phyloP scores from a whole-genome alignment of 192 early-diverging fungal species.

The Rhizophagus prolifer region DNA sequence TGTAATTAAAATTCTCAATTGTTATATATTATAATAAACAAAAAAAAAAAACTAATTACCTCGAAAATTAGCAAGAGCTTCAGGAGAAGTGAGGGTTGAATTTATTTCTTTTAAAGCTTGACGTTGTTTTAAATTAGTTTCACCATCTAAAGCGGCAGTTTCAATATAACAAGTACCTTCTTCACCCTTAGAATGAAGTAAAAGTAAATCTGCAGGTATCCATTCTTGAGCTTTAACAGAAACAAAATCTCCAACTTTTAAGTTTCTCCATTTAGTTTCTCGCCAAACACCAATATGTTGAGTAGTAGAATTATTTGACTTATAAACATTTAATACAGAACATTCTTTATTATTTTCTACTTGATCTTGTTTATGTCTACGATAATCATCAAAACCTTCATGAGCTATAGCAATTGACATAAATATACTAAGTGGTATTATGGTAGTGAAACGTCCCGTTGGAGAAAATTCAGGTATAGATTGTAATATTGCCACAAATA shows the following conservation, averaged over 20 bases:
- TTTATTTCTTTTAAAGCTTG: constrained; percentile 67
- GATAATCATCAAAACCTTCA: constrained; percentile 73
- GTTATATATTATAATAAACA: constrained; percentile 22
- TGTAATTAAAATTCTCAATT: too few relatives aligned
- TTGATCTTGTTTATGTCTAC: constrained; percentile 65
- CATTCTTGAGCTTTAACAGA: constrained; percentile 75
- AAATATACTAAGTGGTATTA: constrained; percentile 72
- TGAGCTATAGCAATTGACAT: constrained; percentile 75
- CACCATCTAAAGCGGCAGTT: constrained; percentile 84
- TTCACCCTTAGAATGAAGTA: constrained; percentile 66
- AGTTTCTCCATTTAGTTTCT: constrained; percentile 54
- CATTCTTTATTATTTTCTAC: constrained; percentile 61
- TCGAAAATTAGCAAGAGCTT: constrained; percentile 48
- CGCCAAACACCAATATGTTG: constrained; percentile 46
- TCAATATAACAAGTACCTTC: constrained; percentile 84
- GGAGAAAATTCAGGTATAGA: constrained; percentile 69
- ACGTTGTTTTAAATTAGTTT: constrained; percentile 86
- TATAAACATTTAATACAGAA: constrained; percentile 53
- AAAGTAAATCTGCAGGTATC: constrained; percentile 78
- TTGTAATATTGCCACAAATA: constrained; percentile 60
- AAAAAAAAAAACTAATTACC: constrained; percentile 36
- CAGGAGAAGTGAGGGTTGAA: constrained; percentile 42
- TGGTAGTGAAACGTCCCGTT: constrained; percentile 77
- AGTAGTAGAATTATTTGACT: constrained; percentile 50
- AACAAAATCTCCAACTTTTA: constrained; percentile 79